A percentile compares a stretch with the other conserved stretches of the same genome.
phyloP scores from a whole-genome alignment of 179 eudicot species.

The Beta macrorhiza region DNA sequence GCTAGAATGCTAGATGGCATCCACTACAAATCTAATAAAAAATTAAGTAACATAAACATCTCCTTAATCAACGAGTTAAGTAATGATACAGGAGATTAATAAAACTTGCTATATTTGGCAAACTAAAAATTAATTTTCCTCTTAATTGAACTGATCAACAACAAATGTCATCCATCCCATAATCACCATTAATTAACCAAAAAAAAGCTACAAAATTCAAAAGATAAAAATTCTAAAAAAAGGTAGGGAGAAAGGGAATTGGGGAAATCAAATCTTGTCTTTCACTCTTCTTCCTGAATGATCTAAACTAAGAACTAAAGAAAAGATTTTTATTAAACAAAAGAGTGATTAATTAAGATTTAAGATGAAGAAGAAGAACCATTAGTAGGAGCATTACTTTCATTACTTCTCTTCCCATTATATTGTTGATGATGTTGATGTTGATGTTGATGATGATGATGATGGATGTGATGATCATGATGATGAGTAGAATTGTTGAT shows the following conservation, averaged over 20 bases:
- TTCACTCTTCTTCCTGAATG: not conserved
- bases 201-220: conserved; percentile 5
- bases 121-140: conserved; percentile 17
- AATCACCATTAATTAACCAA: conserved; percentile 12
- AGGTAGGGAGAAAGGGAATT: not conserved
- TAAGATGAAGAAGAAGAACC: conserved; percentile 34
- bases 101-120: not conserved
- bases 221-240: conserved; percentile 2
- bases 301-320: conserved; percentile 12
- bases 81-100: not conserved
- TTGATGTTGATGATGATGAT: conserved; percentile 2
- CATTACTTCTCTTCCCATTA: conserved; percentile 19
- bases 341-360: conserved; percentile 12
- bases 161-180: conserved; percentile 15
- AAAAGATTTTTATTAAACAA: conserved; percentile 9
- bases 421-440: conserved; percentile 7
- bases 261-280: not conserved
- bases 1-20: too few species aligned
- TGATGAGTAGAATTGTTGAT: not conserved
- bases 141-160: conserved; percentile 29
- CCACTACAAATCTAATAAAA: too few species aligned
- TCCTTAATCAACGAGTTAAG: not conserved
- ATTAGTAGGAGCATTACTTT: conserved; percentile 31
- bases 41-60: not conserved
- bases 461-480: not conserved